Evolutionary conservation across 352 stramenopile species (phyloP), one percentile per base, ranked within the genome.

Genomic region (Phytophthora kernoviae): DNA sequence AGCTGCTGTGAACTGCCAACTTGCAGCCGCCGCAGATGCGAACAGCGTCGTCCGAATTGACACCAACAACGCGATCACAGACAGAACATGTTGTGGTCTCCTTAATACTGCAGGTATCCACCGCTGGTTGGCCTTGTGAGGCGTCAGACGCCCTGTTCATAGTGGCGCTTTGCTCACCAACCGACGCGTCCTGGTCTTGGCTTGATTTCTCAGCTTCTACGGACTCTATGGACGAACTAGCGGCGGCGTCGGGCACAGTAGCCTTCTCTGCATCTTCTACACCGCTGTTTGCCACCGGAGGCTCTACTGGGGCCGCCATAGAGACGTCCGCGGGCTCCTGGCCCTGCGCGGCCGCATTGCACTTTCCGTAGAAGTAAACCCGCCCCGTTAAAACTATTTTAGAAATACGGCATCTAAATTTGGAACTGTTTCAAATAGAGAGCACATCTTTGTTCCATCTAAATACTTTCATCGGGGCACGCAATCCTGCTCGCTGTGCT

Each of bases 11-110:
- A 15, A 84, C 60, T 11, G 52, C 53, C 21, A 79, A 9, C 9
- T 62, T 53, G 48, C 77, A 87, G 26, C 46, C 50, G 1, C 17
- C 18, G 17, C 77, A 87, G 1, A 84, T 60, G 17, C 42, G 52
- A 37, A 80, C 11, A n/a, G 51, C 27, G 18, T 58, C 61, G 32
- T 32, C 49, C 5, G 11, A 33, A 12, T 20, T 32, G 36, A 17
- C 34, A 9, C 51, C 62, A 18, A 59, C 43, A 2, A 48, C 45
- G 37, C 46, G 33, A 1, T 62, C 18, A 12, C 67, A 79, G 41
- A 63, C 67, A 1, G 17, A 65, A 41, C 70, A 79, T 8, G 32
- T 58, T 22, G n/a, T 0, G 10, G 0, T 39, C 7, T 65, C 12
- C 2, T 66, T 42, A 18, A 10, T 17, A 5, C 0, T 9, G 14